phyloP scores from a whole-genome alignment of 805 yeast genomes.

The Tetrapisispora iriomotensis region DNA sequence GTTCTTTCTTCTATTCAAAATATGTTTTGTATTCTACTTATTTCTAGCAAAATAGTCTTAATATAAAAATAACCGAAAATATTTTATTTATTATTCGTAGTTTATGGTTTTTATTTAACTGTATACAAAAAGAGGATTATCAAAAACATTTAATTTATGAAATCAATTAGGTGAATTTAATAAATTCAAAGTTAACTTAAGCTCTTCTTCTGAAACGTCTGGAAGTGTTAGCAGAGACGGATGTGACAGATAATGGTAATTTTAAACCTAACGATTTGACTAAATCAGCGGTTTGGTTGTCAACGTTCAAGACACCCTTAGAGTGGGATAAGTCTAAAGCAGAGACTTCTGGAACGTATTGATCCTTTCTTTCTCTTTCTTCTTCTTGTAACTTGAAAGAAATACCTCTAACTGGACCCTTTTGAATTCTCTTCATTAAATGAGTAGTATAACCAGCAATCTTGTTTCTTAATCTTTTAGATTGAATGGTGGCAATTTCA shows the following conservation, averaged over 20 bases:
- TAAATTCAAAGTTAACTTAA: conserved; percentile 31
- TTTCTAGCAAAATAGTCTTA: too few species aligned
- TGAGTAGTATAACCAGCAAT: conserved; percentile 99
- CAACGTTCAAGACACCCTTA: conserved; percentile 94
- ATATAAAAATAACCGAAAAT: conserved; percentile 1
- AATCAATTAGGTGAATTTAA: neutral
- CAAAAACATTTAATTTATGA: neutral
- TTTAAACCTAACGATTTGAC: conserved; percentile 89
- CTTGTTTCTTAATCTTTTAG: conserved; percentile 99
- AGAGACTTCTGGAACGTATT: conserved; percentile 99
- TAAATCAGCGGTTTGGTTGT: conserved; percentile 91
- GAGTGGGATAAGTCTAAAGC: conserved; percentile 97
- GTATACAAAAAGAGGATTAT: conserved; percentile 2
- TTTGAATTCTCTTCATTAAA: conserved; percentile 99
- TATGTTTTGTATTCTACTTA: too few species aligned
- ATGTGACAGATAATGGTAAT: conserved; percentile 75
- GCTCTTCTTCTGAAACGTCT: conserved; percentile 91
- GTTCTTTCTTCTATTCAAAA: too few species aligned
- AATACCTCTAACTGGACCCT: conserved; percentile 99
- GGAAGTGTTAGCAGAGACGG: conserved; percentile 82
- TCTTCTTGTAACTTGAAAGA: conserved; percentile 99
- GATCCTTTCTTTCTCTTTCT: conserved; percentile 99
- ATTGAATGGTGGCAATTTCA: conserved; percentile 97
- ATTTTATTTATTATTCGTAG: conserved; percentile 3
- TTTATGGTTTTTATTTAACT: conserved; percentile 4